These are phyloP conservation scores for Suillus luteus DNA, from an alignment of 768 basidiomycete species.

Conservation along the genomic window DNA sequence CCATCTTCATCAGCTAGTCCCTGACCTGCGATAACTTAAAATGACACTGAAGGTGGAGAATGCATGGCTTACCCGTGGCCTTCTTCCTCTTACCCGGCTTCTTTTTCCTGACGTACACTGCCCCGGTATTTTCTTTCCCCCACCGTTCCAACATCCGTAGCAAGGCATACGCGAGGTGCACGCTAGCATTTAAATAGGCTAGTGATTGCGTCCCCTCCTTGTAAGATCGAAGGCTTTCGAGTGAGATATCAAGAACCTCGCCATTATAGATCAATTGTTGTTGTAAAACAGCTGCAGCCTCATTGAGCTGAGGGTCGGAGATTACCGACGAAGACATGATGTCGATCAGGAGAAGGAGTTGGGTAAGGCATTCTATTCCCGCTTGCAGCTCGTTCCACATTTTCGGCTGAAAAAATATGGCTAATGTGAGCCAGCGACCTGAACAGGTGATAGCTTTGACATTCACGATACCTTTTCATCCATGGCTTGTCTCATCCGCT, in stretches of 20 bases:
- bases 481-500: slow-evolving; percentile 83
- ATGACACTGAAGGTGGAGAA: slow-evolving; percentile 11
- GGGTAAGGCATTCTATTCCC: slow-evolving; percentile 91
- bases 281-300: slow-evolving; percentile 80
- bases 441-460: slow-evolving; percentile 10
- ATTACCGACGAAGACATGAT: slow-evolving; percentile 61
- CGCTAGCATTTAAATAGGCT: slow-evolving; percentile 84
- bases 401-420: slow-evolving; percentile 64
- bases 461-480: slow-evolving; percentile 77
- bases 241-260: slow-evolving; percentile 86
- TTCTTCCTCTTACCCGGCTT: slow-evolving; percentile 55
- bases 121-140: slow-evolving; percentile 66
- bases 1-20: slow-evolving; percentile 55
- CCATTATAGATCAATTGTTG: slow-evolving; percentile 95
- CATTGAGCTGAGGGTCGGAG: slow-evolving; percentile 49
- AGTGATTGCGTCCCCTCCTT: slow-evolving; percentile 77
- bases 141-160: slow-evolving; percentile 88
- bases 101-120: slow-evolving; percentile 75
- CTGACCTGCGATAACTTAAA: slow-evolving; percentile 33
- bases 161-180: slow-evolving; percentile 84
- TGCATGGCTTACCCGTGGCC: slow-evolving; percentile 44
- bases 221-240: slow-evolving; percentile 77
- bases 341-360: slow-evolving; percentile 88
- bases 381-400: slow-evolving; percentile 94
- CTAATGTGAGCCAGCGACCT: slow-evolving; percentile 15